Base-by-base conservation (phyloP, 441 rosid genomes). In the Metrosideros polymorpha region DNA sequence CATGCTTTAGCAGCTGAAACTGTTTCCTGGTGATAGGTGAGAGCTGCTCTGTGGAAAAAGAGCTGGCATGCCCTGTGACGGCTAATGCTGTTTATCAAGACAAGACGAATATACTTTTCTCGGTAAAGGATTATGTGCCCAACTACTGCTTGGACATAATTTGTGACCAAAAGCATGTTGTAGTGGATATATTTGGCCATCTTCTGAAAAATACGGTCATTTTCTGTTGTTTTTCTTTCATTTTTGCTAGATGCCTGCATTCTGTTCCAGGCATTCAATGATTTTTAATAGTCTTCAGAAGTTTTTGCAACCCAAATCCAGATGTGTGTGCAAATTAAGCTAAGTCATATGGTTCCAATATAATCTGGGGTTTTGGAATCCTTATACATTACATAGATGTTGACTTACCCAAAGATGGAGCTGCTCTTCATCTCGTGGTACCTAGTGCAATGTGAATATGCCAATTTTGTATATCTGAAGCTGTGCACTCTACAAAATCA, bases 61-160 rank as follows among this genome's bases (percentile, higher is more conserved):
- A 94, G 89, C 92, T 96, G 12, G 92, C 92, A 86, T 89, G 96
- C 83, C 88, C 95, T 42, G 84, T 92, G 84, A 92, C 98, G 86
- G 90, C 95, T 84, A 95, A 98, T 93, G 99, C 99, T 87, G 99
- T 98, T 52, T 98, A 96, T 94, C 99, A 98, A 91, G 99, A 98
- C 95, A 98, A 98, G 94, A 98, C 97, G 84, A 98, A 98, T 90
- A 93, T 95, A 88, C 98, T 98, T 82, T 98, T 98, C 91, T 98
- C 99, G 93, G 99, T 98, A 94, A 88, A 87, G 87, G n/a, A 88
- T 90, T 63, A 55, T 24, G 55, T 42, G 53, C 43, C 17, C 57
- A 54, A 45, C 50, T 84, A 22, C 57, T 84, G 15, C 32, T 29
- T 59, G 82, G 86, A 63, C n/a, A 52, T 53, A 83, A 83, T 53